phyloP scores from a whole-genome alignment of 768 basidiomycete species.

The Xerocomellus intermedius region DNA sequence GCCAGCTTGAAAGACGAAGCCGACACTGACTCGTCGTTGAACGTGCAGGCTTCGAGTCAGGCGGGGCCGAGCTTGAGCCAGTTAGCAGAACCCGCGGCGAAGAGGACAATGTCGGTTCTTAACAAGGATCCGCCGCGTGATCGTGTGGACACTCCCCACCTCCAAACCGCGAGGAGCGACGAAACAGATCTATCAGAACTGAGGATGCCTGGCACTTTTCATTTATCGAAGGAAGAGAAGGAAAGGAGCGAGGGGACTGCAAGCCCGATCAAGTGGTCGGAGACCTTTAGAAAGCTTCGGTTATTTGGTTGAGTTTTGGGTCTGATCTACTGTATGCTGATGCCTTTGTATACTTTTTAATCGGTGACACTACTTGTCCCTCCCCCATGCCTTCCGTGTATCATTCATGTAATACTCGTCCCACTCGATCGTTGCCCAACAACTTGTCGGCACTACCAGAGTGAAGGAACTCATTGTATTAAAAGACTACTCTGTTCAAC shows the following conservation, averaged over 20 bases:
- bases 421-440: too few species aligned
- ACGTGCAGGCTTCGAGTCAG: not conserved
- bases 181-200: slow-evolving; percentile 35
- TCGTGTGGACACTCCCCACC: slow-evolving; percentile 3
- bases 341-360: not conserved
- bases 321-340: slow-evolving; percentile 3
- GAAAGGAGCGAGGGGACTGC: not conserved
- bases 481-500: too few species aligned
- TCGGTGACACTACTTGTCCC: not conserved
- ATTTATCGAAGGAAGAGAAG: slow-evolving; percentile 19
- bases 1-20: slow-evolving; percentile 12
- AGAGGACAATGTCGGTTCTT: not conserved
- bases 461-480: too few species aligned
- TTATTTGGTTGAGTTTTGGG: slow-evolving; percentile 17
- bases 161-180: slow-evolving; percentile 18
- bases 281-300: slow-evolving; percentile 24
- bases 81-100: slow-evolving; percentile 3
- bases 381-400: not conserved
- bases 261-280: slow-evolving; percentile 18
- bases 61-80: not conserved
- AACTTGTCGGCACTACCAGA: too few species aligned
- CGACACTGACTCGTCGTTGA: not conserved
- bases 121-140: not conserved
- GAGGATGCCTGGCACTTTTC: slow-evolving; percentile 55
- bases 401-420: not conserved